Evolutionary conservation across 768 basidiomycete species (phyloP), one percentile per base, ranked within the genome.

Genomic region (Strobilomyces dryophilus): DNA sequence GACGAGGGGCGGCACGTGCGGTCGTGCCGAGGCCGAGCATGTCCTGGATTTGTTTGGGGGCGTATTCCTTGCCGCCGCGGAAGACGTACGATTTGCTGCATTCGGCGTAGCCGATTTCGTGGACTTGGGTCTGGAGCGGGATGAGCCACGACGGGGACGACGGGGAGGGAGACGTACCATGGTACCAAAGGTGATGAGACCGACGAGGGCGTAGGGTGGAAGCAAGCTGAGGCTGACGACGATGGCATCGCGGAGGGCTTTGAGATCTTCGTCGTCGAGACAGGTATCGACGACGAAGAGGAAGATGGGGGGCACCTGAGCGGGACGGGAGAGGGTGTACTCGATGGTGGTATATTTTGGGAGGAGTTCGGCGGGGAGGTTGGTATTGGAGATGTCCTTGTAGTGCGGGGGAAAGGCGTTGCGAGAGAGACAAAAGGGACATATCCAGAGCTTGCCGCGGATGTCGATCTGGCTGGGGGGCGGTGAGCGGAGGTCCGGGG

Each of bases 341-440:
- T 99, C 97, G 73, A 99, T 97, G 8, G 97, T 99, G 31, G 97
- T 98, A 78, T 98, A 98, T 73, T 97, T 95, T 66, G 95, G 94
- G 36, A 98, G 73, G 29, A 99, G 81, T 69, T 99, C 97, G 14
- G 94, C 89, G 46, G 97, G 97, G 18, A 98, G 81, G 72, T 98
- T 98, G 59, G 90, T 95, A 72, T 88, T 89, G 44, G 94, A 93
- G 60, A 99, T 95, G 68, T 98, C 95, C 74, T 97, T 95, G 80
- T 99, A 99, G 71, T 99, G 95, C 0, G 92, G 90, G 5, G 97
- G 97, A 75, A 99, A 98, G 3, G 95, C 84, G 69, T 98, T 99
- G 54, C 97, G 87, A 34, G 90, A 87, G 48, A 99, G 79, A 74
- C 97, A 99, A 77, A 99, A 98, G 5, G 97, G 97, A 66, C 97